Base-by-base conservation (phyloP, 2,329 filamentous ascomycete species). In the Arthrocladium fulminans region DNA sequence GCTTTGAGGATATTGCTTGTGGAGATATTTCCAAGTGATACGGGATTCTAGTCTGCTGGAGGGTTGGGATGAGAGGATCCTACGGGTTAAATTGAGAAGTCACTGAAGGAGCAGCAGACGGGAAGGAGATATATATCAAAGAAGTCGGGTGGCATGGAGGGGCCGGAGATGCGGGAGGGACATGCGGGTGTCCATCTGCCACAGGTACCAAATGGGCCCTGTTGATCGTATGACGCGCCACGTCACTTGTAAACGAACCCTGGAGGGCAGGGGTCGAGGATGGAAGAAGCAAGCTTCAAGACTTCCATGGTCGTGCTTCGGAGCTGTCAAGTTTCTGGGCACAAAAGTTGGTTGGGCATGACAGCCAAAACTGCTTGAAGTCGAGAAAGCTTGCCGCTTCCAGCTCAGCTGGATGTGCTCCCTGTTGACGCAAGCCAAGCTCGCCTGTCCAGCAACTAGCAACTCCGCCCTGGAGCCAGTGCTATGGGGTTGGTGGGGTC, bases 391-490 rank as follows among this genome's bases (percentile, higher is more conserved):
- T 30, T 40, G 15, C 12, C 19, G 17, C 24, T 32, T 3, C 17
- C 42, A 45, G 8, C 24, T n/a, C 27, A 22, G 40, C 34, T 37
- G 34, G 17, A 40, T 5, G 40, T 29, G 24, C 9, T 17, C 13
- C 20, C 15, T 25, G 2, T 39, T 45, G 44, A 47, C 44, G 44
- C 23, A 38, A 12, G 44, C 44, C 44, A 47, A 47, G 44, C 24
- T 3, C 17, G 19, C 5, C 8, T 8, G 12, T 20, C 4, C 4
- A n/a, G 8, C 9, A 20, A 10, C 37, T 19, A 13, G 23, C 19
- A n/a, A n/a, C n/a, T n/a, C n/a, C n/a, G n/a, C n/a, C n/a, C n/a
- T n/a, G n/a, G n/a, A n/a, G n/a, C n/a, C n/a, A n/a, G n/a, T n/a
- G n/a, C n/a, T n/a, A n/a, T n/a, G n/a, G n/a, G n/a, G n/a, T n/a